These are phyloP conservation scores for Mycena latifolia DNA, from an alignment of 768 basidiomycete species.

Conservation along the genomic window DNA sequence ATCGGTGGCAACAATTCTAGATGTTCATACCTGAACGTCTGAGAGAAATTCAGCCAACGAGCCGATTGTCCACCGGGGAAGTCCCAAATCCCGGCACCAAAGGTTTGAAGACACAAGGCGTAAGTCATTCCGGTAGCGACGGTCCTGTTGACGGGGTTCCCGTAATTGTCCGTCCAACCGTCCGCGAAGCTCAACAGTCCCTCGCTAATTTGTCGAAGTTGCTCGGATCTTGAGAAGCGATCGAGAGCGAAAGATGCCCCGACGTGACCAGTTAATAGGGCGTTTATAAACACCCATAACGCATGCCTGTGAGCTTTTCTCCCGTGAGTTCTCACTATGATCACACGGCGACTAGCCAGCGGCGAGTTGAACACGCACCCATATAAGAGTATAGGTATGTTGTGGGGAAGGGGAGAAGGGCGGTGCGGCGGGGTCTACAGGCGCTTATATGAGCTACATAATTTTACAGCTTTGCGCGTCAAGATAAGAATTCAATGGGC, in stretches of 20 bases:
- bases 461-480: too few relatives aligned
- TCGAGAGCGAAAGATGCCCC: background rate
- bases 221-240: background rate
- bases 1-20: background rate
- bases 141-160: background rate
- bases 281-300: too few relatives aligned
- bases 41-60: background rate
- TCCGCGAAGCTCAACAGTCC: background rate
- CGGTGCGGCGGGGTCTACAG: too few relatives aligned
- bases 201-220: background rate
- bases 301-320: too few relatives aligned
- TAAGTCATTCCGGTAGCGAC: slow-evolving; percentile 5
- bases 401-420: too few relatives aligned
- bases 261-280: too few relatives aligned
- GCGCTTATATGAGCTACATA: too few relatives aligned
- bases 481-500: too few relatives aligned
- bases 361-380: too few relatives aligned
- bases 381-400: too few relatives aligned
- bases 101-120: background rate
- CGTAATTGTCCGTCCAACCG: slow-evolving; percentile 4
- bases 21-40: slow-evolving; percentile 1
- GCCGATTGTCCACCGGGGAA: background rate
- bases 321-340: too few relatives aligned
- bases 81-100: background rate
- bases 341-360: too few relatives aligned